Evolutionary conservation across 2,329 filamentous ascomycete species (phyloP), one percentile per base, ranked within the genome.

Genomic region (Ceratocystis variospora): DNA sequence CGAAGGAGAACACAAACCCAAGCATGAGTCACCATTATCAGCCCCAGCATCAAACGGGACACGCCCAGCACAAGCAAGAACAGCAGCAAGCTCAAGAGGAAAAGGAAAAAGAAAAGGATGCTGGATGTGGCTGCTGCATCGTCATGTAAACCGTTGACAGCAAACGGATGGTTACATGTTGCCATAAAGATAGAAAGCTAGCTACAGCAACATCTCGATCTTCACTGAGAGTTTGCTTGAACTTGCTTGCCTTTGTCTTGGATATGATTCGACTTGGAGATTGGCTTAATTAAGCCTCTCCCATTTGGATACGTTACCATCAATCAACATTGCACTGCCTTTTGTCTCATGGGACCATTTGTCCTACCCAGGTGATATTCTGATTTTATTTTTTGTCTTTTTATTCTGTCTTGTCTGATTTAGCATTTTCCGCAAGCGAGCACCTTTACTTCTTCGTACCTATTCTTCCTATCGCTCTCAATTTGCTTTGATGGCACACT

Each of bases 51-150:
- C 61, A 50, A 10, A 44, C 55, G 19, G 62, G 65, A 12, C 19
- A 62, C 17, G 19, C 61, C n/a, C 63, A 44, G n/a, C 33, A 66
- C 12, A 68, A 41, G 63, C 65, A 70, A 66, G 67, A 65, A 44
- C 67, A 68, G n/a, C 67, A 69, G 44, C 70, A 69, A n/a, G 69
- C 71, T 68, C 46, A 72, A 12, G 72, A 75, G 17, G 72, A 73
- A 44, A 73, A 77, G 37, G 73, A 75, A 62, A 78, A 78, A 70
- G 75, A 74, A 62, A 78, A 78, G 71, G 75, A 74, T 62, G 74
- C 72, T 3, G 77, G 77, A n/a, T 81, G 79, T 69, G 79, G 78
- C 61, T 81, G 80, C 74, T 81, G 80, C 69, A 73, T 79, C 62
- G 74, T 81, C 69, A 81, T 81, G 80, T 81, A 73, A 61, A 25